Percentiles rank a stretch among this genome's conserved stretches.
Conservation (phyloP, 2,329 filamentous ascomycete genomes). For the Ustulina deusta region DNA sequence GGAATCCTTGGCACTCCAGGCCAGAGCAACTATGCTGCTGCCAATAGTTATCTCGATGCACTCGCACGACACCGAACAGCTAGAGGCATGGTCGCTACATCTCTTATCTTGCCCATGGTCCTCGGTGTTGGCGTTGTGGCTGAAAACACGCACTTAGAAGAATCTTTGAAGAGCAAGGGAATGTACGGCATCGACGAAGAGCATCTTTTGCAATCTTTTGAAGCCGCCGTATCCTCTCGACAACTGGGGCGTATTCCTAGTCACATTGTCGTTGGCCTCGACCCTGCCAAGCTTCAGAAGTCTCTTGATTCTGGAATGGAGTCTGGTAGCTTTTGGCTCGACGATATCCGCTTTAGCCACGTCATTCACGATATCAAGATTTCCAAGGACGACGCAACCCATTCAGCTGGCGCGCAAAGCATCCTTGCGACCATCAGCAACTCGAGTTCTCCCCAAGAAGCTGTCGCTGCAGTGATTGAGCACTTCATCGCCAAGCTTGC, state of each 20-base stretch:
- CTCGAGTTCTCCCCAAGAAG: conserved; percentile 2
- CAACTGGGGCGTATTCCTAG: neutral
- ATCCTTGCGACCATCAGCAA: neutral
- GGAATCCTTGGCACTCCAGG: conserved; percentile 34
- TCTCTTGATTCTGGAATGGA: too few species aligned
- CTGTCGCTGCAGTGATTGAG: conserved; percentile 32
- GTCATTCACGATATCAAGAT: too few species aligned
- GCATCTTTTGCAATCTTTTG: conserved; percentile 43
- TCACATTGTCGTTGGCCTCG: conserved; percentile 37
- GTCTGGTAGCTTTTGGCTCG: too few species aligned
- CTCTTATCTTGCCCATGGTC: conserved; percentile 39
- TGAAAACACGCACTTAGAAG: conserved; percentile 39
- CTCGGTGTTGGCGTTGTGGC: conserved; percentile 40
- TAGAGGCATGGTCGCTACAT: conserved; percentile 14
- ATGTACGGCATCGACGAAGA: conserved; percentile 50
- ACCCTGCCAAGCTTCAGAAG: conserved; percentile 21
- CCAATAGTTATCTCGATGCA: conserved; percentile 39
- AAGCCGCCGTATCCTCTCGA: conserved; percentile 41
- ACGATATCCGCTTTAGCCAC: too few species aligned
- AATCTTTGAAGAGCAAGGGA: conserved; percentile 42
- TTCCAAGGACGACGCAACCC: too few species aligned
- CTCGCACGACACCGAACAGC: conserved; percentile 31
- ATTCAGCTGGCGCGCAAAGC: neutral
- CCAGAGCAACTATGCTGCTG: conserved; percentile 41
- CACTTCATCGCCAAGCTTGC: conserved; percentile 41